Percentiles rank a stretch among this genome's conserved stretches.
These are phyloP conservation scores for Neospora caninum DNA, from an alignment of 169 alveolate genomes.

Conservation along the genomic window DNA sequence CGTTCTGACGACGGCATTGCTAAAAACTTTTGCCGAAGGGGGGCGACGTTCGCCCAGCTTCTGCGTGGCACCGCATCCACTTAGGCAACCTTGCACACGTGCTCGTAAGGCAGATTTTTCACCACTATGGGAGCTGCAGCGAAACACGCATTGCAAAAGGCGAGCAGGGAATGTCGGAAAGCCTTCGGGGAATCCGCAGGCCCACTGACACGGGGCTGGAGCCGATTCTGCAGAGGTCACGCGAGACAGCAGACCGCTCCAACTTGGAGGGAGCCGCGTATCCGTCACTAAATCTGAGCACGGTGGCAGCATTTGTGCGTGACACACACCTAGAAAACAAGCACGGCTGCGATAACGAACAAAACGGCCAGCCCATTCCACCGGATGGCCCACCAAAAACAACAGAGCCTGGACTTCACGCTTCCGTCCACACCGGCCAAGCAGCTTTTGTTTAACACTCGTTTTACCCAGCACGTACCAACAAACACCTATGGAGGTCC, in stretches of 20 bases:
- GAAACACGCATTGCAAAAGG: neutral
- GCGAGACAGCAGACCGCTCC: neutral
- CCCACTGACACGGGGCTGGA: neutral
- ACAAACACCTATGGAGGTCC: no score
- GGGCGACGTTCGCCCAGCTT: no score
- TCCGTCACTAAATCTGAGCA: neutral
- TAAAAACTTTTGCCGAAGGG: no score
- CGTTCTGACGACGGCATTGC: no score
- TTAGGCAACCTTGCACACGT: constrained; percentile 50
- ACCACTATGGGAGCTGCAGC: constrained; percentile 33
- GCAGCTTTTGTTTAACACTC: no score
- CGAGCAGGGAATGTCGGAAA: neutral
- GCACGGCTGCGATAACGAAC: no score
- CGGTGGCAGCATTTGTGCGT: neutral
- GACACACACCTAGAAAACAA: no score
- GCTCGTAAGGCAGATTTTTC: constrained; percentile 66
- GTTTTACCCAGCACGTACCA: no score
- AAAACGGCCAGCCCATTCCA: no score
- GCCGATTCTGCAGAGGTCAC: neutral
- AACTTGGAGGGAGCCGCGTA: neutral
- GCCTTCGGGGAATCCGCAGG: neutral
- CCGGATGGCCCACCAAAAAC: no score
- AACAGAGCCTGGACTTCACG: no score
- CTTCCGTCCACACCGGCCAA: no score
- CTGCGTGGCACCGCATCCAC: neutral